Percentiles rank a stretch among this genome's conserved stretches.
These are phyloP conservation scores for Paecilomyces formosus DNA, from an alignment of 2,329 filamentous ascomycete species.

Conservation along the genomic window DNA sequence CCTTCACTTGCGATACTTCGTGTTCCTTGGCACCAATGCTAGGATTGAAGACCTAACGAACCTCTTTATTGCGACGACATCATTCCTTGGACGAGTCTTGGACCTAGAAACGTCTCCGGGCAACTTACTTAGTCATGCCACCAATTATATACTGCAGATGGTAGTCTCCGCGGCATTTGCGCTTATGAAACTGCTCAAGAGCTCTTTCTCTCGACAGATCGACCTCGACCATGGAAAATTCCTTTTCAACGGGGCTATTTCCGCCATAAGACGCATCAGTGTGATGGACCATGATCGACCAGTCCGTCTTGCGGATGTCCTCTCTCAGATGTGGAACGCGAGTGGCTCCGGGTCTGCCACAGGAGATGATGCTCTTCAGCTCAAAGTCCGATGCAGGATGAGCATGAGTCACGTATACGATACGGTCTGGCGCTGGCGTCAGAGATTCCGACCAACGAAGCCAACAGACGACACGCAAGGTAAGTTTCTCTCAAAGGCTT, in stretches of 20 bases:
- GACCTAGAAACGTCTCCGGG: constrained; percentile 37
- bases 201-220: constrained; percentile 50
- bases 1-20: constrained; percentile 39
- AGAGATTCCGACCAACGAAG: constrained; percentile 58
- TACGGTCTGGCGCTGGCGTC: constrained; percentile 59
- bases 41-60: constrained; percentile 37
- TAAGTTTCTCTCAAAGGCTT: constrained; percentile 36
- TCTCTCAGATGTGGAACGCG: constrained; percentile 58
- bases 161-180: constrained; percentile 57
- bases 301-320: constrained; percentile 55
- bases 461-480: constrained; percentile 56
- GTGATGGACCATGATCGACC: constrained; percentile 56
- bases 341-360: constrained; percentile 22
- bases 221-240: constrained; percentile 48
- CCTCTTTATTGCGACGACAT: constrained; percentile 37
- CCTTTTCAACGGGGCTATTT: constrained; percentile 52
- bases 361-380: constrained; percentile 41
- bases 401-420: constrained; percentile 61
- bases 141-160: constrained; percentile 59
- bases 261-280: constrained; percentile 51
- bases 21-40: constrained; percentile 37
- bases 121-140: constrained; percentile 45
- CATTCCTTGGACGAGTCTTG: constrained; percentile 38
- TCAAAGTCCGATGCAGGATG: constrained; percentile 58
- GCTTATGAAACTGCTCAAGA: constrained; percentile 57